Evolutionary conservation across 2,329 filamentous ascomycete genomes (phyloP), one percentile per base, ranked within the genome.

Genomic region (Xylariaceae sp.): DNA sequence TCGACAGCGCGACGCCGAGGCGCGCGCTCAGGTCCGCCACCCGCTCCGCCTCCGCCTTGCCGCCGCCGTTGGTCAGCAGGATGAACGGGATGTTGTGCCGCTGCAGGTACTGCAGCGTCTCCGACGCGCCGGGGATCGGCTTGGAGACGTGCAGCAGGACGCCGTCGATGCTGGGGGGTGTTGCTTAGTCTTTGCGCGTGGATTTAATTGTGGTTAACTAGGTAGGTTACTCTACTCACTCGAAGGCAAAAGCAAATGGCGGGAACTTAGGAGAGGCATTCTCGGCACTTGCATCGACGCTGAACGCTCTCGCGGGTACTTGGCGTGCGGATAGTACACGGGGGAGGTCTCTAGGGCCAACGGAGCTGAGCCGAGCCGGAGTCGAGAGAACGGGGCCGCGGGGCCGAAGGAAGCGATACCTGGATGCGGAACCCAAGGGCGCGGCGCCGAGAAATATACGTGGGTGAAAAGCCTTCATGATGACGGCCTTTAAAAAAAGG

Each of bases 21-120:
- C 85, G 86, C 43, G 81, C 72, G 64, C 83, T 87, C 50, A 96
- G 79, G 58, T 93, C 88, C 7, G 78, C 77, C 26, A 91, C 88
- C 18, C 91, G 84, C 56, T 89, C 87, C 2, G 78, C 78, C 74
- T 98, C 93, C 60, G 87, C 85, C 69, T 89, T 91, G 55, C 95
- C 95, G 42, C 95, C 95, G 65, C 95, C 95, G 74, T 99, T 99
- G 56, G 95, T 99, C 60, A 99, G 81, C 32, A 99, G 85, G 67
- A 99, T 93, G 76, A 96, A 98, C 12, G 93, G 93, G 44, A 97
- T 91, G 45, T 84, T 80, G 68, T 92, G 82, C 45, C 81, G 75
- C 65, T 92, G 86, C 19, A 98, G 86, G 67, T 86, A 88, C 26
- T 79, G 77, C 19, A 99, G 82, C 14, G 92, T 83, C 67, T 90